Conservation (phyloP, 2,329 filamentous ascomycete species). For the Pseudogymnoascus sp. region DNA sequence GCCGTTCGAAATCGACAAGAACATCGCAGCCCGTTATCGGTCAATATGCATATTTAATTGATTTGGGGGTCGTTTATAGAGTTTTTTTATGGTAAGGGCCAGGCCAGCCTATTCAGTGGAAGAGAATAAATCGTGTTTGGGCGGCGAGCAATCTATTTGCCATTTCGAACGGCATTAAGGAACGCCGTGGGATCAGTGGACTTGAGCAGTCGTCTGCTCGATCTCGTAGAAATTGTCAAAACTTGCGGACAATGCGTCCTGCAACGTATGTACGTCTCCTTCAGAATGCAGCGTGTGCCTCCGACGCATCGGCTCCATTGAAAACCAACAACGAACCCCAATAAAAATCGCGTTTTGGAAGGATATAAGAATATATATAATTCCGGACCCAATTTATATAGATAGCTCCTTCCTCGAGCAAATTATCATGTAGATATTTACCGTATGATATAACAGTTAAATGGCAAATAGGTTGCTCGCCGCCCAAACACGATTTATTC, state of each 20-base stretch:
- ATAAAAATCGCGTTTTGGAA: not conserved
- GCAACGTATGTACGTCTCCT: constrained; percentile 42
- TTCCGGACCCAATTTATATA: not conserved
- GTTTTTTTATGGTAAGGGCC: not conserved
- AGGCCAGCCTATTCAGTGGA: not conserved
- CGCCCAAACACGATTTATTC: not conserved
- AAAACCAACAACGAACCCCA: not conserved
- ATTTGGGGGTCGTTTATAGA: not conserved
- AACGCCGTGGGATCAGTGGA: no score
- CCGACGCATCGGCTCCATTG: not conserved
- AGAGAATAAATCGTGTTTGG: not conserved
- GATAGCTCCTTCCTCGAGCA: not conserved
- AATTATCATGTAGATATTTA: not conserved
- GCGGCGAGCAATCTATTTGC: not conserved
- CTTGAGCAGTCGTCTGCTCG: constrained; percentile 36
- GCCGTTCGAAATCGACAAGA: not conserved
- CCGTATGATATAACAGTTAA: not conserved
- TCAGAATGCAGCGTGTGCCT: constrained; percentile 44
- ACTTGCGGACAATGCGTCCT: constrained; percentile 38
- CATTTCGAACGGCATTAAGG: no score
- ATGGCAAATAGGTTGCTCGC: not conserved
- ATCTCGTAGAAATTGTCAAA: constrained; percentile 48
- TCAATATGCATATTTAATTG: not conserved
- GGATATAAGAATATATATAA: not conserved
- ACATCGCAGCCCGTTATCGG: not conserved